Percentiles rank a stretch among this genome's conserved stretches.
phyloP scores from a whole-genome alignment of 345 rosid genomes.

The Acer saccharum region DNA sequence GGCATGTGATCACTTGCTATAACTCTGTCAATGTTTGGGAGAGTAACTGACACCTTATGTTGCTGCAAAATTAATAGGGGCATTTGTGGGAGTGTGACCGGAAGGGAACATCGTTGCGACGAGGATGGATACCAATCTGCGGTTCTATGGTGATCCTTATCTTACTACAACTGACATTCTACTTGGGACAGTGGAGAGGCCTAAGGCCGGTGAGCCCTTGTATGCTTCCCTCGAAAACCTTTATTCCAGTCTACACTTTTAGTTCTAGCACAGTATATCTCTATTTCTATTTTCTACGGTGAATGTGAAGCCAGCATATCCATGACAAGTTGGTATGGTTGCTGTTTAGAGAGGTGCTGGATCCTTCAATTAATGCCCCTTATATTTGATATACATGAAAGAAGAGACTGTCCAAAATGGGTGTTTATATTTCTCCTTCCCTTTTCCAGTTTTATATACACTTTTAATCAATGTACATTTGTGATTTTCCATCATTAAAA shows the following conservation, averaged over 20 bases:
- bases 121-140: conserved; percentile 80
- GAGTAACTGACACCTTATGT: not conserved
- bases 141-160: conserved; percentile 91
- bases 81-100: conserved; percentile 76
- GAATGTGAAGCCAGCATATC: too few relatives aligned
- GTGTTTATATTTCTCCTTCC: not conserved
- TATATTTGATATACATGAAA: not conserved
- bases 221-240: conserved; percentile 71
- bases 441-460: too few relatives aligned
- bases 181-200: conserved; percentile 78
- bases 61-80: conserved; percentile 52
- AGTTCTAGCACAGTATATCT: too few relatives aligned
- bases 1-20: not conserved
- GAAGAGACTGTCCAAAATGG: not conserved
- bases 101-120: conserved; percentile 89
- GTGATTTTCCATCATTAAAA: not conserved
- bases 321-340: not conserved
- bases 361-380: not conserved
- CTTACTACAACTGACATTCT: conserved; percentile 66
- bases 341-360: not conserved
- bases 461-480: not conserved
- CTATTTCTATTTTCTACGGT: too few relatives aligned
- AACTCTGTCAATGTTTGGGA: not conserved
- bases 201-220: conserved; percentile 90
- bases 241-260: conserved; percentile 40